Evolutionary conservation across 2,329 filamentous ascomycete species (phyloP).

Genomic region (Nannizzia gypsea): DNA sequence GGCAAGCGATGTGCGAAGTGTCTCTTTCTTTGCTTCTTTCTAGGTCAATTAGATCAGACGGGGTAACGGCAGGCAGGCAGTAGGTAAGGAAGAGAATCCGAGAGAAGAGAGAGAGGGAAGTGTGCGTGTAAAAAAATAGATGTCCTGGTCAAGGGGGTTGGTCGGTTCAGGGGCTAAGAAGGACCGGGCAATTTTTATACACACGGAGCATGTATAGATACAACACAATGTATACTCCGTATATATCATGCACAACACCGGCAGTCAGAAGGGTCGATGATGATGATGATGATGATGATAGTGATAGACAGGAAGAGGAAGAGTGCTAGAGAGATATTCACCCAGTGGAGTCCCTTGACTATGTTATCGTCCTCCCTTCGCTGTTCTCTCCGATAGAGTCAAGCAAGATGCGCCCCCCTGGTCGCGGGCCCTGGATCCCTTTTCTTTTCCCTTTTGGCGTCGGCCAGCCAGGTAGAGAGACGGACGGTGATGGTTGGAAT

Average conservation of each 20-base stretch:
- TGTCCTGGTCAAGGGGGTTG: neutral
- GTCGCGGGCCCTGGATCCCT: too few relatives aligned
- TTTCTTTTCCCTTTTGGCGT: too few relatives aligned
- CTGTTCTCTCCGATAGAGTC: neutral
- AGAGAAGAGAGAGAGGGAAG: neutral
- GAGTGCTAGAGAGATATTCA: too few relatives aligned
- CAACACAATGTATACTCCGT: too few relatives aligned
- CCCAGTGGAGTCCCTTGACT: neutral
- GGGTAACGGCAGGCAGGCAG: too few relatives aligned
- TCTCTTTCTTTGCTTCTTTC: neutral
- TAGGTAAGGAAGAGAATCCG: too few relatives aligned
- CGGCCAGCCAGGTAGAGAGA: too few relatives aligned
- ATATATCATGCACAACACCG: too few relatives aligned
- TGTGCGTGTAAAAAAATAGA: too few relatives aligned
- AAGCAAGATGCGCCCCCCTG: neutral
- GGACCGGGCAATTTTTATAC: neutral
- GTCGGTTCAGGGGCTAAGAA: neutral
- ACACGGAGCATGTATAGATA: neutral
- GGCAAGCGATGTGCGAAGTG: neutral
- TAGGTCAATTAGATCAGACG: neutral
- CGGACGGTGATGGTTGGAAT: neutral
- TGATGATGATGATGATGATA: too few relatives aligned
- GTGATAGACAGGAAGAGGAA: too few relatives aligned
- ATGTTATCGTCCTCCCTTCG: too few relatives aligned
- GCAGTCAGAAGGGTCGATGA: neutral